Conservation (phyloP, 2,329 filamentous ascomycete species). For the Colletotrichum tabaci region DNA sequence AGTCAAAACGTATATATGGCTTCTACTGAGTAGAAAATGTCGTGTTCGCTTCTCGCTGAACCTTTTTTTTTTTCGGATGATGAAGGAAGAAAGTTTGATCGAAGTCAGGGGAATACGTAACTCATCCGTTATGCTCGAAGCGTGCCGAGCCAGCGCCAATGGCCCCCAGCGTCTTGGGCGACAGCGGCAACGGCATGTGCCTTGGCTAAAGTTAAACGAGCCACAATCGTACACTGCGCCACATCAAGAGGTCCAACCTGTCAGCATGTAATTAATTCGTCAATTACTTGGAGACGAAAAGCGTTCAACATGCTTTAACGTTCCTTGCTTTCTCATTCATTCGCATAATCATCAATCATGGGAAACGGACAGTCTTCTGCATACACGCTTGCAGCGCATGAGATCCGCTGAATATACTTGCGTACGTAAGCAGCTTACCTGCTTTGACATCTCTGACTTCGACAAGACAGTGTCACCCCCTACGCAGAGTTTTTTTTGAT, state of each 20-base stretch:
- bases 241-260: neutral
- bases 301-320: too few relatives aligned
- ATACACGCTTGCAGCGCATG: neutral
- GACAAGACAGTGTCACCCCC: neutral
- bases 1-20: neutral
- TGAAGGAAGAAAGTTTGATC: conserved; percentile 38
- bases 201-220: conserved; percentile 1
- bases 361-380: neutral
- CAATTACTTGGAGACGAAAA: too few relatives aligned
- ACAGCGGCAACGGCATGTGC: neutral
- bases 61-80: conserved; percentile 21
- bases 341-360: too few relatives aligned
- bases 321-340: neutral
- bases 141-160: conserved; percentile 6
- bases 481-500: neutral
- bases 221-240: conserved; percentile 29
- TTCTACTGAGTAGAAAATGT: neutral
- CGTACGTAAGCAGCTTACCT: conserved; percentile 2
- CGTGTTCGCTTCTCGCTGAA: conserved; percentile 1
- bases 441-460: neutral
- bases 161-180: conserved; percentile 11
- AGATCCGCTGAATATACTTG: neutral
- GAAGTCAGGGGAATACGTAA: conserved; percentile 27
- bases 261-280: too few relatives aligned
- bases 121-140: conserved; percentile 27